Percentiles rank a stretch among this genome's conserved stretches.
These are phyloP conservation scores for Bryoerythrophyllum caledonicum DNA, from an alignment of 225 moss, liverwort and hornwort species.

Conservation along the genomic window DNA sequence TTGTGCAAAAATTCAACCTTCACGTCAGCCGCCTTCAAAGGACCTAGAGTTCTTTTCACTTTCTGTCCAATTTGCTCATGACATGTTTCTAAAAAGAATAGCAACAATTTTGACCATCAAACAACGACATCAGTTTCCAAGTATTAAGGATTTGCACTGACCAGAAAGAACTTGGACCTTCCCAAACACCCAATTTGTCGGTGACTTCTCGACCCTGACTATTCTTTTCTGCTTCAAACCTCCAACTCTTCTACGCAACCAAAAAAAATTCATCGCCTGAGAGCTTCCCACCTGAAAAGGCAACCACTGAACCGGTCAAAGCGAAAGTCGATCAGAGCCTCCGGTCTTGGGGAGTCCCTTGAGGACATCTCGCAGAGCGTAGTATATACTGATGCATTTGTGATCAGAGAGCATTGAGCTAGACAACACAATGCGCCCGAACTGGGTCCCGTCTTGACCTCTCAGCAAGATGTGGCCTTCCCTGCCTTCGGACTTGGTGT, in stretches of 20 bases:
- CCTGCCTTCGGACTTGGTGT: constrained; percentile 32
- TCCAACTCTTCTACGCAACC: neutral
- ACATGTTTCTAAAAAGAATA: neutral
- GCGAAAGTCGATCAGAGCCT: constrained; percentile 32
- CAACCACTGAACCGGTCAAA: constrained; percentile 8
- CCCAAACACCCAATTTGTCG: neutral
- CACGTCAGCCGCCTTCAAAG: neutral
- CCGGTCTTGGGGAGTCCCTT: constrained; percentile 65
- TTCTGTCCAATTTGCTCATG: neutral
- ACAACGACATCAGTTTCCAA: neutral
- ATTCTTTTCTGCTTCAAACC: neutral
- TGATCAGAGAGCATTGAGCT: constrained; percentile 84
- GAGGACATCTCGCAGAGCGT: constrained; percentile 80
- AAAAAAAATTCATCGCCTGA: neutral
- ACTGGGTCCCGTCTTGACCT: constrained; percentile 57
- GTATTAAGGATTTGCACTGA: neutral
- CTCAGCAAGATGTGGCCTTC: constrained; percentile 60
- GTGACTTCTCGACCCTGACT: neutral
- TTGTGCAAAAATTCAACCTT: no score
- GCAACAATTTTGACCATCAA: neutral
- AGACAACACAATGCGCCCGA: constrained; percentile 75
- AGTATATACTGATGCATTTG: constrained; percentile 81
- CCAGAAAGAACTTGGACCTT: neutral
- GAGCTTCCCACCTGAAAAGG: neutral
- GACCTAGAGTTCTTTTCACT: neutral